Evolutionary conservation across 2,329 filamentous ascomycete genomes (phyloP), one percentile per base, ranked within the genome.

Genomic region (Exophiala spinifera): DNA sequence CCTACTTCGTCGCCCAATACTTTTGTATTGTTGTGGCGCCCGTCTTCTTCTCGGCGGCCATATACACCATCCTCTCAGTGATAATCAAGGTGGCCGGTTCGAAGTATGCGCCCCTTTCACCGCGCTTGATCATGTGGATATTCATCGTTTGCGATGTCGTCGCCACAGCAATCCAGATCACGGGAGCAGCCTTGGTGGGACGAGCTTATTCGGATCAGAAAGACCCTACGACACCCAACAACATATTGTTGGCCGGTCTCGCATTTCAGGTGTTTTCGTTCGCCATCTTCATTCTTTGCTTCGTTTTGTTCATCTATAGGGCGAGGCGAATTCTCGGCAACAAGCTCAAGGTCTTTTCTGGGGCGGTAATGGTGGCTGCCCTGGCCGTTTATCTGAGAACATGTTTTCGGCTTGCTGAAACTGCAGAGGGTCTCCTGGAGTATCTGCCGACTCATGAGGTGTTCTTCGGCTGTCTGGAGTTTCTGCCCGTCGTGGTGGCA

Each of bases 11-110:
- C 36, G 67, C 80, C 43, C 79, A 81, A 63, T 83, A 82, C 70
- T 83, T 83, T 71, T 81, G 81, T 71, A 81, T 83, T 65, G 80
- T 83, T 56, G 77, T 78, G 0, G 80, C 80, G 0, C 80, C 80
- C 1, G 80, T 83, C 34, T 80, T 83, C 62, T 76, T 82, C 66
- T 74, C 77, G 14, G 80, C 80, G 0, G 74, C 75, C 0, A 77
- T 82, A 46, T 83, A 82, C 70, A 77, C 77, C n/a, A 69, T 80
- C 44, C 70, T 83, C 5, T 77, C 74, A 0, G 71, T 75, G 3
- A 66, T 83, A 28, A 80, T 82, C 47, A 69, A 70, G 40, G 67
- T 71, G 8, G 69, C 77, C 34, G 76, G 76, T 2, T 64, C 66
- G 3, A 61, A 68, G 20, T 76, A 76, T 61, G 71, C 76, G 0